These are phyloP conservation scores for Tricholoma bakamatsutake DNA, from an alignment of 768 basidiomycete species.

Conservation along the genomic window DNA sequence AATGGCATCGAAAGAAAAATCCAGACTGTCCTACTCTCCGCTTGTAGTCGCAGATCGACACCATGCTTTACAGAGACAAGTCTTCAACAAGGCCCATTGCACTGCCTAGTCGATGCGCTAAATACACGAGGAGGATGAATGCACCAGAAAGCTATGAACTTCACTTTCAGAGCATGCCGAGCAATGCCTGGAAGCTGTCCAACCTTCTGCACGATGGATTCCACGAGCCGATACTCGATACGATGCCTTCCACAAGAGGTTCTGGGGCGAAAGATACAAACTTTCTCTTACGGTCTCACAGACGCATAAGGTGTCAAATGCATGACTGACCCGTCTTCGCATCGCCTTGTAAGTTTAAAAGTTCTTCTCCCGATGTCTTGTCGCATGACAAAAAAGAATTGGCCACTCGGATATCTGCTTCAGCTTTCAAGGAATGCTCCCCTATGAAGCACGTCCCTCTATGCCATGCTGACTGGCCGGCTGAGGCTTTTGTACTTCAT, in stretches of 20 bases:
- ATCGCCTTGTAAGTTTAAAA: not conserved
- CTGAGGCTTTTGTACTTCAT: not conserved
- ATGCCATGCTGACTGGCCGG: not conserved
- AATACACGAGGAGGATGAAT: not conserved
- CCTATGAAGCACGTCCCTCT: not conserved
- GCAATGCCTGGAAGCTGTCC: not conserved
- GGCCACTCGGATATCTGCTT: not conserved
- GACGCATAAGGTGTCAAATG: not conserved
- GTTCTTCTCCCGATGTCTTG: not conserved
- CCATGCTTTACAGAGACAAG: too few species aligned
- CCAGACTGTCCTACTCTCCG: not conserved
- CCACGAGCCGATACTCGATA: not conserved
- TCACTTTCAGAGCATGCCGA: not conserved
- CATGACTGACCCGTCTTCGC: not conserved
- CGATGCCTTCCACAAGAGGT: not conserved
- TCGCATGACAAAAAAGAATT: not conserved
- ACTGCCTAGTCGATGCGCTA: not conserved
- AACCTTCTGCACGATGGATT: too few species aligned
- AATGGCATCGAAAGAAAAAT: not conserved
- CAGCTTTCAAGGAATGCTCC: not conserved
- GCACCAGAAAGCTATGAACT: not conserved
- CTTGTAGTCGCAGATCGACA: not conserved
- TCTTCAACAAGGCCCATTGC: not conserved
- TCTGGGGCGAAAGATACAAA: not conserved
- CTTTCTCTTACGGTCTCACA: not conserved